A percentile compares a stretch with the other conserved stretches of the same genome.
Evolutionary conservation across 192 early-diverging fungal species (phyloP).

Genomic region (Entomortierella lignicola): DNA sequence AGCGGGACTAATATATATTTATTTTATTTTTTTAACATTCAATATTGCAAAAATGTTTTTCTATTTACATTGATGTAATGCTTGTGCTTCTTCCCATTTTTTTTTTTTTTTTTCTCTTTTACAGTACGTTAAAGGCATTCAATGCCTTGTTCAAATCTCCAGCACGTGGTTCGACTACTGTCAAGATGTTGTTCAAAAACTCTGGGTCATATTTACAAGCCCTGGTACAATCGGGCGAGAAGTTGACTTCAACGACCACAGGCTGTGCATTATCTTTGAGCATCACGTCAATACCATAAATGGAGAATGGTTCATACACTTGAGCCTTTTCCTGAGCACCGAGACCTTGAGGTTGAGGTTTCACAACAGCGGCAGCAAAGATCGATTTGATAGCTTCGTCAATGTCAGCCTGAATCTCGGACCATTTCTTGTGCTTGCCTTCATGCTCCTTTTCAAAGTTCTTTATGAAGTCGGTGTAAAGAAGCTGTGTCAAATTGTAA

Average conservation of each 20-base stretch:
- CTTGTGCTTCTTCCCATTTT: background rate
- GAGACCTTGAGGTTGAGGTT: conserved; percentile 56
- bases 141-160: conserved; percentile 56
- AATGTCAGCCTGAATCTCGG: conserved; percentile 56
- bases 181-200: conserved; percentile 61
- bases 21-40: background rate
- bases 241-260: conserved; percentile 58
- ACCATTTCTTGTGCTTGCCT: conserved; percentile 54
- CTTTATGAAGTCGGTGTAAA: conserved; percentile 59
- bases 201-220: conserved; percentile 63
- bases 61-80: background rate
- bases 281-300: conserved; percentile 64
- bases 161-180: conserved; percentile 57
- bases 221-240: conserved; percentile 58
- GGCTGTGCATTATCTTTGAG: conserved; percentile 58
- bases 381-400: conserved; percentile 61
- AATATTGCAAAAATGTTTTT: background rate
- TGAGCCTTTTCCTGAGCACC: conserved; percentile 21
- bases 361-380: conserved; percentile 59
- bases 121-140: conserved; percentile 54
- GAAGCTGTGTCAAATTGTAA: conserved; percentile 59
- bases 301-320: conserved; percentile 51
- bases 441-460: conserved; percentile 62
- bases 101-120: conserved; percentile 5
- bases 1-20: too few species aligned